Conservation (phyloP, 73 alveolate genomes). For the Paramecium sexaurelia region DNA sequence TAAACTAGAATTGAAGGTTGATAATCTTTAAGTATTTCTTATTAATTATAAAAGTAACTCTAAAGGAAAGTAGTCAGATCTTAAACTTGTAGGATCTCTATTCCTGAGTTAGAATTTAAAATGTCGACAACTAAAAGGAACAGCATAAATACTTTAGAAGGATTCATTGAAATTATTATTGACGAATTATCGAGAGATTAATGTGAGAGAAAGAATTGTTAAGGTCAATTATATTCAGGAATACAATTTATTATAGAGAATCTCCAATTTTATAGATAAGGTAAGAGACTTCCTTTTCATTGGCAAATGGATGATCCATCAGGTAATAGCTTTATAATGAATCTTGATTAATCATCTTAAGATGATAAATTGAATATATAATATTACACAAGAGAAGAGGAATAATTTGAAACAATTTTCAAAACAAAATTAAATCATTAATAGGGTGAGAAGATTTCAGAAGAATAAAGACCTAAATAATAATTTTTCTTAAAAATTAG, state of each 20-base stretch:
- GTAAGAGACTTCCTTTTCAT: neutral
- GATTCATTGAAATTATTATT: conserved; percentile 61
- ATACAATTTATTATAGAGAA: neutral
- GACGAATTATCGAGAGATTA: neutral
- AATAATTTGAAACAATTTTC: neutral
- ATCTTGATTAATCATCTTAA: neutral
- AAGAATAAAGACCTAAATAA: neutral
- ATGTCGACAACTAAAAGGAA: conserved; percentile 95
- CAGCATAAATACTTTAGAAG: conserved; percentile 93
- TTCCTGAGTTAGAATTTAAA: conserved; percentile 92
- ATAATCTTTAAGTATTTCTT: neutral
- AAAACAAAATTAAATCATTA: neutral
- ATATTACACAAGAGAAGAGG: neutral
- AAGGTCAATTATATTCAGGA: neutral
- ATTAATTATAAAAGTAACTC: conserved; percentile 61
- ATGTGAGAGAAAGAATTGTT: neutral
- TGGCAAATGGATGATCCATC: neutral
- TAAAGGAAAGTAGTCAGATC: conserved; percentile 91
- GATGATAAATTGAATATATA: neutral
- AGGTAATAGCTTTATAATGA: neutral
- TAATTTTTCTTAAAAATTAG: conserved; percentile 18
- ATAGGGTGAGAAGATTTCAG: neutral
- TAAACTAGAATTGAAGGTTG: conserved; percentile 74
- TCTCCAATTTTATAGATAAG: neutral
- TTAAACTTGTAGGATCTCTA: conserved; percentile 78